Evolutionary conservation across 139 green algal species (phyloP).

Genomic region (Parachlorella kessleri): DNA sequence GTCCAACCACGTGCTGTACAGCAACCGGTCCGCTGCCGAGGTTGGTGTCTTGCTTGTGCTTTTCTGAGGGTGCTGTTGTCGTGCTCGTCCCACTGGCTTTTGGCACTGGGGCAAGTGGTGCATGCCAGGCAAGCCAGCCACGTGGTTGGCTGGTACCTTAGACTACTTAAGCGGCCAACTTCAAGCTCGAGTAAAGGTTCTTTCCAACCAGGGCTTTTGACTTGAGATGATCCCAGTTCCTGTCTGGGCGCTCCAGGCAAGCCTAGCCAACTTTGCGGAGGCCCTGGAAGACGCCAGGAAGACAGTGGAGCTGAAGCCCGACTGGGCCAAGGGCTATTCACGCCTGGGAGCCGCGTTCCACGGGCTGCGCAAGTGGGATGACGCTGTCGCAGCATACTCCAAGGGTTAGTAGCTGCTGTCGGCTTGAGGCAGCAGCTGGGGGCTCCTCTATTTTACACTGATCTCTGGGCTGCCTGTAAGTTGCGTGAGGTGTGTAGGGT

Average conservation of each 20-base stretch:
- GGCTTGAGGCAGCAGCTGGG: background rate
- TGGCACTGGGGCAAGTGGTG: too few relatives aligned
- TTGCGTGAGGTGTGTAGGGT: too few relatives aligned
- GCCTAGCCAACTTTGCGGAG: conserved; percentile 75
- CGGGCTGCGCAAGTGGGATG: conserved; percentile 70
- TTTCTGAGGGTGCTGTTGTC: too few relatives aligned
- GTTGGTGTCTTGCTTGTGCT: conserved; percentile 35
- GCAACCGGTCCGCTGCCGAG: conserved; percentile 89
- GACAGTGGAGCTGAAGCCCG: conserved; percentile 83
- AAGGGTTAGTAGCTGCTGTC: conserved; percentile 47
- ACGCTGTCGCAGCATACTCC: conserved; percentile 83
- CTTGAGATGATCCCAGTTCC: too few relatives aligned
- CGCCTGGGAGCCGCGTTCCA: conserved; percentile 84
- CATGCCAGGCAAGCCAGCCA: too few relatives aligned
- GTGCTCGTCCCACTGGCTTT: too few relatives aligned
- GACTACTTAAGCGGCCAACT: too few relatives aligned
- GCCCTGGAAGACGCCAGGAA: conserved; percentile 89
- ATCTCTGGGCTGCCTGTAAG: too few relatives aligned
- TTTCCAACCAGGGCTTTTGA: too few relatives aligned
- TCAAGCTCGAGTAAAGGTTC: too few relatives aligned
- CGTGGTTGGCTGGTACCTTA: too few relatives aligned
- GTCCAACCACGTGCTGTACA: conserved; percentile 95
- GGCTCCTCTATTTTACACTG: background rate
- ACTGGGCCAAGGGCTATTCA: conserved; percentile 96
- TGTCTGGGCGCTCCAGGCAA: conserved; percentile 68